Percentiles rank a stretch among this genome's conserved stretches.
Conservation (phyloP, 768 basidiomycete genomes). For the Pulveroboletus sp. region DNA sequence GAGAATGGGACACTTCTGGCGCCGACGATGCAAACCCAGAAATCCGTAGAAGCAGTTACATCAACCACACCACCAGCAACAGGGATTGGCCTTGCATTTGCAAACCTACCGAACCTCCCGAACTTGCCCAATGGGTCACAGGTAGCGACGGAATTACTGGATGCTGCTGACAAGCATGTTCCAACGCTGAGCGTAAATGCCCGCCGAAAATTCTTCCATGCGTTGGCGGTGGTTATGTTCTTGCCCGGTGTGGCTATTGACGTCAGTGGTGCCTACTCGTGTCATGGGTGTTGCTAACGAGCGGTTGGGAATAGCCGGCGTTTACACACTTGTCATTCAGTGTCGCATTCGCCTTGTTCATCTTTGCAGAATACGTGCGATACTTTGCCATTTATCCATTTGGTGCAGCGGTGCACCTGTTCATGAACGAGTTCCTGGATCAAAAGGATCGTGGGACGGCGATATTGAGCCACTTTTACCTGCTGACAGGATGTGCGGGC, state of each 20-base stretch:
- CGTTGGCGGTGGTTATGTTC: constrained; percentile 93
- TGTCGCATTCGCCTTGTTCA: constrained; percentile 91
- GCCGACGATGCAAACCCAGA: constrained; percentile 23
- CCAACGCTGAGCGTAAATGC: constrained; percentile 89
- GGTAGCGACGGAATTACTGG: constrained; percentile 59
- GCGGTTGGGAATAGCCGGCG: constrained; percentile 62
- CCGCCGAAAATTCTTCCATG: constrained; percentile 95
- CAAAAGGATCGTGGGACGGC: constrained; percentile 93
- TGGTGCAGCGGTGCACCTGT: constrained; percentile 87
- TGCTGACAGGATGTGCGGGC: constrained; percentile 92
- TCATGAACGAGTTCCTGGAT: constrained; percentile 97
- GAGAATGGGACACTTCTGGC: constrained; percentile 35
- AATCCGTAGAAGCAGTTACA: constrained; percentile 12
- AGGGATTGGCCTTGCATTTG: constrained; percentile 34
- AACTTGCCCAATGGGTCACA: constrained; percentile 55
- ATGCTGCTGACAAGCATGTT: constrained; percentile 86
- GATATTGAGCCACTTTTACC: constrained; percentile 95
- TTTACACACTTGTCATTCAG: constrained; percentile 95
- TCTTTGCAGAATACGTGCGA: constrained; percentile 94
- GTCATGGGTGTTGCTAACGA: constrained; percentile 13
- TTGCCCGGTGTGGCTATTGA: constrained; percentile 90
- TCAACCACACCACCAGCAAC: constrained; percentile 15
- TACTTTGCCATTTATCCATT: constrained; percentile 99
- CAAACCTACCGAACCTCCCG: constrained; percentile 50
- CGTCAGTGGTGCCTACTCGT: constrained; percentile 48